Conservation (phyloP, 176 grass and related monocot species). For the Bothriochloa decipiens region DNA sequence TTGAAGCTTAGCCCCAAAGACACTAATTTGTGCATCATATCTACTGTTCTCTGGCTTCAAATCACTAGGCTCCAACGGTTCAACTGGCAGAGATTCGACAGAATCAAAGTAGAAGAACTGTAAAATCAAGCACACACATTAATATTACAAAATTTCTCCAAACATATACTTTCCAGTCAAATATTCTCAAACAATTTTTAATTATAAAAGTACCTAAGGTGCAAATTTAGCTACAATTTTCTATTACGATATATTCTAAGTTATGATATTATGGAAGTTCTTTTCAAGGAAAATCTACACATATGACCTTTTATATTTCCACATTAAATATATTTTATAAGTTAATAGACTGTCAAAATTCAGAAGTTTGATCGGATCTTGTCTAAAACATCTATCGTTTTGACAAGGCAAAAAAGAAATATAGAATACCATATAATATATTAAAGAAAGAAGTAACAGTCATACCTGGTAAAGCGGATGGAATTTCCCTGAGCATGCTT, state of each 20-base stretch:
- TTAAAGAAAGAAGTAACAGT: not conserved
- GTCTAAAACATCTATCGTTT: not conserved
- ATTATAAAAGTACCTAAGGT: not conserved
- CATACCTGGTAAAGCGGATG: slow-evolving; percentile 90
- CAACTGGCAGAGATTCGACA: slow-evolving; percentile 84
- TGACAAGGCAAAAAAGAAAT: too few relatives aligned
- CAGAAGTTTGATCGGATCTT: not conserved
- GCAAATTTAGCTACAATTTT: not conserved
- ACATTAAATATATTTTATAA: not conserved
- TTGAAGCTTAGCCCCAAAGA: slow-evolving; percentile 86
- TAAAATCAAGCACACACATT: slow-evolving; percentile 30
- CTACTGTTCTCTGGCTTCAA: slow-evolving; percentile 66
- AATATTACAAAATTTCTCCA: not conserved
- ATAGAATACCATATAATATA: too few relatives aligned
- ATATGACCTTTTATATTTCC: not conserved
- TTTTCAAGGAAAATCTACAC: not conserved
- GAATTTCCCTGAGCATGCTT: slow-evolving; percentile 96
- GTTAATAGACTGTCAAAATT: not conserved
- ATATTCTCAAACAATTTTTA: not conserved
- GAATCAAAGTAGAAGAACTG: slow-evolving; percentile 99
- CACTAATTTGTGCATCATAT: slow-evolving; percentile 90
- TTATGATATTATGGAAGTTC: not conserved
- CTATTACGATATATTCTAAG: not conserved
- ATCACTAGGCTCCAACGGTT: slow-evolving; percentile 70
- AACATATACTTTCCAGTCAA: not conserved